Conservation (phyloP, 1,284 basidiomycete species). For the Ceratobasidium sp. region DNA sequence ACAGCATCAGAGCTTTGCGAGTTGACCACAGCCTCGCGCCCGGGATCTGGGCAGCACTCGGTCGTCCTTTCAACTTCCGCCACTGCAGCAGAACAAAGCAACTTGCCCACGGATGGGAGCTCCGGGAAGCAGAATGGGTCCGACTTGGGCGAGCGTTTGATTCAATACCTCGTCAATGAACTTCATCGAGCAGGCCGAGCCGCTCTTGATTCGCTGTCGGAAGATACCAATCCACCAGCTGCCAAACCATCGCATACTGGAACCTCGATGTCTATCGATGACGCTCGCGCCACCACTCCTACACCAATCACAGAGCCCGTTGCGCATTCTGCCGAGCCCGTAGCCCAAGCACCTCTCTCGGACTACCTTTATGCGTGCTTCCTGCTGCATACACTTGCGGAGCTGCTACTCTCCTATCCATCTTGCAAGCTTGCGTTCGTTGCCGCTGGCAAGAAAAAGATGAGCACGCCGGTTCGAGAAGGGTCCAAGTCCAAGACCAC, state of each 20-base stretch:
- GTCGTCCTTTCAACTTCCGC: conserved; percentile 62
- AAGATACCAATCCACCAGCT: conserved; percentile 28
- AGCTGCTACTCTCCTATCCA: conserved; percentile 92
- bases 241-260: conserved; percentile 21
- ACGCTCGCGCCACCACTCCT: conserved; percentile 42
- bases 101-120: background rate
- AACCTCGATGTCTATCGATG: conserved; percentile 39
- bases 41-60: conserved; percentile 57
- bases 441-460: conserved; percentile 74
- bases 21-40: conserved; percentile 66
- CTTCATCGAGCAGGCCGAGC: conserved; percentile 40
- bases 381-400: conserved; percentile 90
- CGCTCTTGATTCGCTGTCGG: conserved; percentile 19
- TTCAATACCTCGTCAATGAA: conserved; percentile 38
- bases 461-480: conserved; percentile 68
- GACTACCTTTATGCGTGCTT: conserved; percentile 79
- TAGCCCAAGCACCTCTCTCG: conserved; percentile 26
- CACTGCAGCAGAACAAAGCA: conserved; percentile 43
- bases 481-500: conserved; percentile 62
- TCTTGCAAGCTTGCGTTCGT: conserved; percentile 88
- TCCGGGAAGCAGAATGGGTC: conserved; percentile 12
- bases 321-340: conserved; percentile 12
- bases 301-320: conserved; percentile 16
- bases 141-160: conserved; percentile 34
- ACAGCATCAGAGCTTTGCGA: conserved; percentile 74